Conservation (phyloP, 345 rosid genomes). For the Linum trigynum region DNA sequence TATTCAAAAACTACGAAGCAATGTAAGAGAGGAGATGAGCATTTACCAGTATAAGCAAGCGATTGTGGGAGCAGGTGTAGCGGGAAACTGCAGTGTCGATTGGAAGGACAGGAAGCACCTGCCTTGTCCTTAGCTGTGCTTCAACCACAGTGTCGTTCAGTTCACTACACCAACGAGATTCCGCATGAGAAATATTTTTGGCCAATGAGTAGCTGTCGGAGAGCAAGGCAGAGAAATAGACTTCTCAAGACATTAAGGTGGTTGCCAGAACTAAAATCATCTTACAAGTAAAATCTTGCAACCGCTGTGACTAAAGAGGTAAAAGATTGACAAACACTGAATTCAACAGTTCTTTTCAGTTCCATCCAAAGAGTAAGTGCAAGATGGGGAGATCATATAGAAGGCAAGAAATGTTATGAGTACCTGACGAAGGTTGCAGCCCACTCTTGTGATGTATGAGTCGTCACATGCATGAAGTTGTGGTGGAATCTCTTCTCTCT, state of each 20-base stretch:
- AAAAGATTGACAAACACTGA: too few relatives aligned
- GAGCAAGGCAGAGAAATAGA: too few relatives aligned
- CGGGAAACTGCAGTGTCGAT: slow-evolving; percentile 27
- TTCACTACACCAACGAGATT: slow-evolving; percentile 27
- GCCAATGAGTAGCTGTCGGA: neutral
- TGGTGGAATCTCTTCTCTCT: slow-evolving; percentile 52
- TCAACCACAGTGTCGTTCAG: slow-evolving; percentile 53
- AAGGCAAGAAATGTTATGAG: slow-evolving; percentile 1
- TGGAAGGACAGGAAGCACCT: slow-evolving; percentile 45
- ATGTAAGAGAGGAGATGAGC: neutral
- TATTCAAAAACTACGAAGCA: neutral
- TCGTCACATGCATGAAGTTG: slow-evolving; percentile 49
- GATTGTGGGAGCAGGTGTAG: slow-evolving; percentile 30
- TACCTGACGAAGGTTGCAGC: slow-evolving; percentile 58
- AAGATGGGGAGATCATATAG: too few relatives aligned
- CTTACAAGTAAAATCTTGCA: too few relatives aligned
- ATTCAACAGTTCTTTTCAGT: too few relatives aligned
- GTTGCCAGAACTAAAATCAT: too few relatives aligned
- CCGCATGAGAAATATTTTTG: neutral
- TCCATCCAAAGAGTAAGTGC: too few relatives aligned
- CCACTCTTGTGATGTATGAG: slow-evolving; percentile 62
- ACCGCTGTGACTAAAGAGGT: too few relatives aligned
- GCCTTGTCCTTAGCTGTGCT: slow-evolving; percentile 46
- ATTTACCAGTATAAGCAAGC: slow-evolving; percentile 44
- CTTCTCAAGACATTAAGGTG: too few relatives aligned